phyloP scores from a whole-genome alignment of 1,284 basidiomycete genomes.

The Malassezia restricta region DNA sequence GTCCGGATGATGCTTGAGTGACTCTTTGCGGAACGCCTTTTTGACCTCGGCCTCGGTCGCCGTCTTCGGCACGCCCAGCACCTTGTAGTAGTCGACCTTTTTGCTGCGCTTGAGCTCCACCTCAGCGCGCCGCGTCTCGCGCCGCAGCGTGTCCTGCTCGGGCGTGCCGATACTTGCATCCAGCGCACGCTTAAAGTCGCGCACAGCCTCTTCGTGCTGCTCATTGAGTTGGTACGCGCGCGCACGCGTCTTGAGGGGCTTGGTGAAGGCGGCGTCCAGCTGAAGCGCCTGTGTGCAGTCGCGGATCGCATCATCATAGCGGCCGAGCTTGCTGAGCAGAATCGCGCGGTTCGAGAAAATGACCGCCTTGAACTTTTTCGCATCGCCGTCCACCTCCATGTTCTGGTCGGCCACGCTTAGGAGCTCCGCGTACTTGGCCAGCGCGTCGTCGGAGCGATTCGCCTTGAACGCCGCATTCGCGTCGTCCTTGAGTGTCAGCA shows the following conservation, averaged over 20 bases:
- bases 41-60: conserved; percentile 74
- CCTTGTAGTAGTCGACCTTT: conserved; percentile 53
- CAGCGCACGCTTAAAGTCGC: conserved; percentile 65
- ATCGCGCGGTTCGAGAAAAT: conserved; percentile 73
- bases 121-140: conserved; percentile 50
- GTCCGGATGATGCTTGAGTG: conserved; percentile 44
- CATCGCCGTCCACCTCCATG: conserved; percentile 22
- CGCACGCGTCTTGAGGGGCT: conserved; percentile 71
- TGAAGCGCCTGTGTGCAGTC: conserved; percentile 61
- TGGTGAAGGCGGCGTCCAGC: conserved; percentile 61
- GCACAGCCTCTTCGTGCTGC: conserved; percentile 60
- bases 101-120: conserved; percentile 41
- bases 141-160: conserved; percentile 56
- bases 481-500: conserved; percentile 70
- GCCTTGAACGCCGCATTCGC: conserved; percentile 67
- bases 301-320: conserved; percentile 57
- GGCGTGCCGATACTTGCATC: conserved; percentile 50
- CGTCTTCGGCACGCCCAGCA: conserved; percentile 60
- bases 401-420: conserved; percentile 26
- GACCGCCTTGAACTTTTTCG: conserved; percentile 51
- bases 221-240: conserved; percentile 64
- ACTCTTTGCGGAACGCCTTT: conserved; percentile 48
- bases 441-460: conserved; percentile 55
- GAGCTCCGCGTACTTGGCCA: conserved; percentile 49
- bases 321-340: conserved; percentile 59